Evolutionary conservation across 805 yeast species (phyloP).

Genomic region (Yamadazyma tumulicola): DNA sequence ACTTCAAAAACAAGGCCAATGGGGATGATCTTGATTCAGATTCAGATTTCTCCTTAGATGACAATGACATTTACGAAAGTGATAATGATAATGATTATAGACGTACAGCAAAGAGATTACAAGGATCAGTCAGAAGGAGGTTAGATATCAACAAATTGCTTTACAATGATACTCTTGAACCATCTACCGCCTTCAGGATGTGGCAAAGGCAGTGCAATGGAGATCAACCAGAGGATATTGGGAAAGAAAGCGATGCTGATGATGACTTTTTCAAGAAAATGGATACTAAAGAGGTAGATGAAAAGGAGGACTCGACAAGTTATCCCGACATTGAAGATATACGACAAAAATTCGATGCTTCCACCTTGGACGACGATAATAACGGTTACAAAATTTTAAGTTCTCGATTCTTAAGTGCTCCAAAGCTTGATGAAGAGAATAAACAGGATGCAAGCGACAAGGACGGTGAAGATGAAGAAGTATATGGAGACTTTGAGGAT

Average conservation of each 20-base stretch:
- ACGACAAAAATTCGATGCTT: constrained; percentile 43
- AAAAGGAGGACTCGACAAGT: constrained; percentile 27
- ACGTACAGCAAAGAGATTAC: constrained; percentile 57
- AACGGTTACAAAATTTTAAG: constrained; percentile 41
- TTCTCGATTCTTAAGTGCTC: constrained; percentile 52
- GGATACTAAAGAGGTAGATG: constrained; percentile 16
- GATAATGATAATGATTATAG: constrained; percentile 32
- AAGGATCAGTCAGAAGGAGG: constrained; percentile 48
- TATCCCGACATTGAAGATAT: constrained; percentile 42
- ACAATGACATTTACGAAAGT: constrained; percentile 19
- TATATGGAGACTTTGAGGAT: constrained; percentile 58
- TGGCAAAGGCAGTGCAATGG: constrained; percentile 58
- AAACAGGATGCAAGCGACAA: constrained; percentile 22
- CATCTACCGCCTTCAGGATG: constrained; percentile 66
- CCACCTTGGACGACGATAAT: constrained; percentile 36
- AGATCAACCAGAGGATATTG: constrained; percentile 40
- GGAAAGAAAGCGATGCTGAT: constrained; percentile 41
- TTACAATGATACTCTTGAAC: constrained; percentile 73
- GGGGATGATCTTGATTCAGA: constrained; percentile 44
- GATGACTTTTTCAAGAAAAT: constrained; percentile 55
- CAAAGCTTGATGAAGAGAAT: constrained; percentile 39
- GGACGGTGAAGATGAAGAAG: constrained; percentile 42
- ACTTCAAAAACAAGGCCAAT: constrained; percentile 35
- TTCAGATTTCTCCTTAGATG: constrained; percentile 41
- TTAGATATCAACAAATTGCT: constrained; percentile 83